Base-by-base conservation (phyloP, 306 rosid species). In the Luffa aegyptiaca region DNA sequence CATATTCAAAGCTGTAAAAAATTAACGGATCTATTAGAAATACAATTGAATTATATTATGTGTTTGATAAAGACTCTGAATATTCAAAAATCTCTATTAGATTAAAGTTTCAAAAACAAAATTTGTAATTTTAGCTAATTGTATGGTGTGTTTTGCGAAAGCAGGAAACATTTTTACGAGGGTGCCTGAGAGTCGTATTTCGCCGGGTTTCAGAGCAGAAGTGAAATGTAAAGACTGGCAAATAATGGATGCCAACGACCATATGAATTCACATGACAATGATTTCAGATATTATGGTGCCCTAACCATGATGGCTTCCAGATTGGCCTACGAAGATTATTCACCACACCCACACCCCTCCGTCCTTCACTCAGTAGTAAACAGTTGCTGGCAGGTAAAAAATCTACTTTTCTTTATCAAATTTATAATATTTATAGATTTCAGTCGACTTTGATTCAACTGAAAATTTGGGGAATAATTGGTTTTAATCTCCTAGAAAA, bases 281-380 rank as follows among this genome's bases (percentile, higher is more conserved):
- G 12, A 14, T n/a, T 65, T 65, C 11, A 82, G 48, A 63, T 86
- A 84, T 46, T 61, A 81, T 14, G 79, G 56, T 4, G 46, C 72
- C 11, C 51, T 86, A 11, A 79, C 87, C 48, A 57, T 86, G 4
- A 84, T 86, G 89, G 89, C 87, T 14, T 52, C 87, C 8, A 84
- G 80, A 77, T 26, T 84, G 70, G 66, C 89, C 0, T 84, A 86
- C 69, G 31, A 66, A 66, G 6, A 65, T 13, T 21, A 58, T 58
- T 20, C 64, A 20, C 14, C 1, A 0, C 5, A 1, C 33, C 14
- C 1, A 0, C 5, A 1, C 33, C 2, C 71, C 41, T 37, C n/a
- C 48, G 2, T 37, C 5, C 26, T 65, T 8, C 4, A 37, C 82
- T 79, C 69, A 11, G 83, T 84, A 0, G 85, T 86, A n/a, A 69